Base-by-base conservation (phyloP, 176 grass and related monocot genomes). In the Elymus sibiricus region DNA sequence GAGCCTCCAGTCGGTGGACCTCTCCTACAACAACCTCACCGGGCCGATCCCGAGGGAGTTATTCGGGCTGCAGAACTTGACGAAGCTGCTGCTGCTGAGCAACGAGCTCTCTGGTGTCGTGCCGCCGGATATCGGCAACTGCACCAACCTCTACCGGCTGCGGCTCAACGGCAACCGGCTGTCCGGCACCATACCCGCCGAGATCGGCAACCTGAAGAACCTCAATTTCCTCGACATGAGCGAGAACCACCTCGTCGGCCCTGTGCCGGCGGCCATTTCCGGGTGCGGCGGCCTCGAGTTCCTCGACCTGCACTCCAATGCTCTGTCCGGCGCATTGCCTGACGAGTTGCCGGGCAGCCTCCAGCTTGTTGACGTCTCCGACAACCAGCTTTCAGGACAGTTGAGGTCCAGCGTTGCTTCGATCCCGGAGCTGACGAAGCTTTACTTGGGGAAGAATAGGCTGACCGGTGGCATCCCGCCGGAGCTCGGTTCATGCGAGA, bases 141-240 rank as follows among this genome's bases (percentile, higher is more conserved):
- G 97, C 27, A 93, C 90, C 39, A 93, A 80, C 39, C 91, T 99
- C 56, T 96, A 96, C 73, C 86, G 97, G 11, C 86, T 99, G 43
- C 84, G 97, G 55, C 85, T 99, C 39, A 99, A 90, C 28, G 87
- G 85, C 9, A 99, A 99, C 83, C 76, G 90, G 44, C 73, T 99
- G 1, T 89, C 92, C 4, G 94, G 97, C 70, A 74, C 89, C 3
- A 89, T 97, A 3, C 97, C 97, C 0, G 59, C 85, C 6, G 97
- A 99, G 82, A 90, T 95, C 28, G 89, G 94, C 42, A 89, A 79
- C 69, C 79, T 97, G 35, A 91, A 91, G 84, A 93, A 71, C 66
- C 87, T 99, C 12, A 97, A 93, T 71, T 99, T 99, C 70, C 86
- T 99, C 17, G 97, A 99, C 83, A 84, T 99, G 85, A 97, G 97